These are phyloP conservation scores for Naganishia onofrii DNA, from an alignment of 768 basidiomycete species.

Conservation along the genomic window DNA sequence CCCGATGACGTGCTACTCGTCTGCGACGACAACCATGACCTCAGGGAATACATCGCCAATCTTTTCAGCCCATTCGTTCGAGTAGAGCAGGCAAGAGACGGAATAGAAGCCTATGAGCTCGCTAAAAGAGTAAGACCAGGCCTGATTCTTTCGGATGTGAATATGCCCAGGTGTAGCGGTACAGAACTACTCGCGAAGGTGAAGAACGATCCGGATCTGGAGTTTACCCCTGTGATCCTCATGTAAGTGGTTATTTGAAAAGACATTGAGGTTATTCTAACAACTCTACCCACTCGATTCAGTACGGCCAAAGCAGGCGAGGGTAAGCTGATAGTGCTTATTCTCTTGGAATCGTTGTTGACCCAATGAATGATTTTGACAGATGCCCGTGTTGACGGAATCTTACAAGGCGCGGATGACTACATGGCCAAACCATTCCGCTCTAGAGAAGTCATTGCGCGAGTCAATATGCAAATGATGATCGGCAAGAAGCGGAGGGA, in stretches of 20 bases:
- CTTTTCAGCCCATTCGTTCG: constrained; percentile 51
- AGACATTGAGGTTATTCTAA: neutral
- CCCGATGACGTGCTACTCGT: constrained; percentile 50
- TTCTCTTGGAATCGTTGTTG: neutral
- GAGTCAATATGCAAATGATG: constrained; percentile 54
- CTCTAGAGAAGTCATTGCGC: constrained; percentile 53
- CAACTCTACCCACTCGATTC: neutral
- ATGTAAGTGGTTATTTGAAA: neutral
- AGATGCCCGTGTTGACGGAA: constrained; percentile 52
- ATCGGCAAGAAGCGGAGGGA: constrained; percentile 53
- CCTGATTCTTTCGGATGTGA: constrained; percentile 53
- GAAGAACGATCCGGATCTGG: neutral
- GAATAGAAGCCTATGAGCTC: constrained; percentile 44
- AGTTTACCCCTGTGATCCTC: constrained; percentile 35
- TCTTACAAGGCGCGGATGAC: constrained; percentile 53
- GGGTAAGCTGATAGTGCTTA: neutral
- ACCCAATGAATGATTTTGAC: constrained; percentile 33
- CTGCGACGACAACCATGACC: constrained; percentile 50
- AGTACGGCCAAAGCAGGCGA: constrained; percentile 35
- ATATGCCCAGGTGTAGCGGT: constrained; percentile 51
- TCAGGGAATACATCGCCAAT: constrained; percentile 51
- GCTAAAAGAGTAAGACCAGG: constrained; percentile 39
- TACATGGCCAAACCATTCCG: constrained; percentile 55
- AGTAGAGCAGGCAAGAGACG: constrained; percentile 51
- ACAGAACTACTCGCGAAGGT: constrained; percentile 33